Evolutionary conservation across 108 stramenopile genomes (phyloP).

Genomic region (Stephanodiscus triporus): DNA sequence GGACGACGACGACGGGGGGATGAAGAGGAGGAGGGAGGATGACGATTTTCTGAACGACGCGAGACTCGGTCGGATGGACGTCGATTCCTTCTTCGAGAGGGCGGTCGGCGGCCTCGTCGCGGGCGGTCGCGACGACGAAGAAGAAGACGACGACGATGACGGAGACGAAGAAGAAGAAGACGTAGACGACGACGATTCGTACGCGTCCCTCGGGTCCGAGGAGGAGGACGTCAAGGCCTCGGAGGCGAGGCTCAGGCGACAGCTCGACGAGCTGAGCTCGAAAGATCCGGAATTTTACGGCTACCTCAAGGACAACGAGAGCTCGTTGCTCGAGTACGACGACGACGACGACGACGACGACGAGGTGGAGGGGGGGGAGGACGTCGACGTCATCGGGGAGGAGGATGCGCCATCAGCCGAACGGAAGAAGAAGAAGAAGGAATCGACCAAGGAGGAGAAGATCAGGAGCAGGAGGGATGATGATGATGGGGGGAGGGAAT

Average conservation of each 20-base stretch:
- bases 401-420: neutral
- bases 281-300: constrained; percentile 92
- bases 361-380: constrained; percentile 33
- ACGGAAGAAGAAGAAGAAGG: constrained; percentile 14
- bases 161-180: no score
- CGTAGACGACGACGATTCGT: constrained; percentile 49
- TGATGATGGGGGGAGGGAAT: constrained; percentile 7
- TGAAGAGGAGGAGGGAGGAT: no score
- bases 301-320: constrained; percentile 86
- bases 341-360: constrained; percentile 62
- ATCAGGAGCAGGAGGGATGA: constrained; percentile 38
- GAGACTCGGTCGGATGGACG: no score
- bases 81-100: no score
- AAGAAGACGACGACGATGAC: no score
- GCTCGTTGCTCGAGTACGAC: constrained; percentile 71
- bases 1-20: no score
- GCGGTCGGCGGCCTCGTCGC: no score
- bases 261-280: constrained; percentile 76
- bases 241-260: constrained; percentile 72
- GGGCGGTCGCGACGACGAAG: no score
- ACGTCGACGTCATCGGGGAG: no score
- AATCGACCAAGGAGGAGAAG: constrained; percentile 41
- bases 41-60: no score
- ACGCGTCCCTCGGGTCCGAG: constrained; percentile 55
- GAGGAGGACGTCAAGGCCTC: constrained; percentile 80